Evolutionary conservation across 495 filamentous ascomycete genomes (phyloP).

Genomic region (Xylaria longipes): DNA sequence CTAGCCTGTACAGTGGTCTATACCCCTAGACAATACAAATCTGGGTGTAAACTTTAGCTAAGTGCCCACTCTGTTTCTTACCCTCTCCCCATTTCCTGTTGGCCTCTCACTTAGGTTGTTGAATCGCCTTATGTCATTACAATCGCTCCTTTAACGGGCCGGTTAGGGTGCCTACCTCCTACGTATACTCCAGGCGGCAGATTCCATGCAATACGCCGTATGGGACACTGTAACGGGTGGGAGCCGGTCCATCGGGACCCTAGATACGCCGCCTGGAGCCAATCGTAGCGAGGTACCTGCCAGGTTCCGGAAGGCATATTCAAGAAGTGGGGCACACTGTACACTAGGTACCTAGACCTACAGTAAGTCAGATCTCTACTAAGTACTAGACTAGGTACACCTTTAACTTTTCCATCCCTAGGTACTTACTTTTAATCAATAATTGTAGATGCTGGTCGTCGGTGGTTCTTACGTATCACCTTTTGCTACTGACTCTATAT

Average conservation of each 20-base stretch:
- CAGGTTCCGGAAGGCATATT: not conserved
- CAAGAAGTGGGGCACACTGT: not conserved
- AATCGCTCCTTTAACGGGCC: not conserved
- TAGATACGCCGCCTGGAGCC: not conserved
- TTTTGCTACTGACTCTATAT: not conserved
- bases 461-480: not conserved
- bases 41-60: not conserved
- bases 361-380: no score
- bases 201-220: slow-evolving; percentile 8
- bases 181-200: not conserved
- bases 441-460: not conserved
- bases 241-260: slow-evolving; percentile 3
- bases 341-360: not conserved
- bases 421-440: not conserved
- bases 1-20: not conserved
- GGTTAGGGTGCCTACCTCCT: not conserved
- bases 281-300: not conserved
- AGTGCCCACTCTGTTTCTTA: not conserved
- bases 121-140: not conserved
- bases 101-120: not conserved
- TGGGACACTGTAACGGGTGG: not conserved
- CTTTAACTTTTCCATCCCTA: not conserved
- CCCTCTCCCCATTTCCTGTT: not conserved
- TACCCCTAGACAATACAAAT: not conserved
- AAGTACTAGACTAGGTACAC: no score